Base-by-base conservation (phyloP, 768 basidiomycete species). In the Guyanaporus albipodus region DNA sequence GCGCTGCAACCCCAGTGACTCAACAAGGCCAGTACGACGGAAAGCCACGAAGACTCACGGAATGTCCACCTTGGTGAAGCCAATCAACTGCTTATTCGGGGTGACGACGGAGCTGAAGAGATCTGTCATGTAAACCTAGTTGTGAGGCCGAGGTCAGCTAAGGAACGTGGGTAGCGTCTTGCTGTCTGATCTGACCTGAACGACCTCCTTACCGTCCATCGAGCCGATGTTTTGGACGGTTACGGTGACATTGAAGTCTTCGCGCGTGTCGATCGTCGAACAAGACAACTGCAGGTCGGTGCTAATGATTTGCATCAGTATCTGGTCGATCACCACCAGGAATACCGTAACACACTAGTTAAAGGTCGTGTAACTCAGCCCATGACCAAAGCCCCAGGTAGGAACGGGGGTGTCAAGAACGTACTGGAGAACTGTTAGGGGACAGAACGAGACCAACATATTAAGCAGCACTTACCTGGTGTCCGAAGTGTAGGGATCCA, bases 81-180 rank as follows among this genome's bases (percentile, higher is more conserved):
- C 83, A 33, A 78, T 70, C 8, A 87, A 67, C 45, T 77, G 61
- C 57, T 80, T 80, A 53, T 82, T 82, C 0, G 80, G 76, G 0
- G 82, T 84, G 11, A 83, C 83, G 1, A 82, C 77, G 6, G 82
- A 82, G 50, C 76, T 77, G 11, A 78, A 65, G 5, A 75, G 51
- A 52, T 85, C 83, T 0, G 78, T 83, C 35, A 77, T 61, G 64
- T 87, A 85, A 1, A 84, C 76, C 79, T 82, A 37, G 21, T 15
- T 24, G 6, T 12, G n/a, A 38, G 19, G 15, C 22, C 8, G 3
- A n/a, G n/a, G n/a, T n/a, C n/a, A n/a, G n/a, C n/a, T 31, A 8
- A 19, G 19, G n/a, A 46, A 23, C 8, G 18, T 21, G 8, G 8
- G 8, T 4, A 18, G n/a, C 10, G 9, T 34, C n/a, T 33, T 8